Conservation (phyloP, 1,284 basidiomycete genomes). For the Leccinum griseonigrum region DNA sequence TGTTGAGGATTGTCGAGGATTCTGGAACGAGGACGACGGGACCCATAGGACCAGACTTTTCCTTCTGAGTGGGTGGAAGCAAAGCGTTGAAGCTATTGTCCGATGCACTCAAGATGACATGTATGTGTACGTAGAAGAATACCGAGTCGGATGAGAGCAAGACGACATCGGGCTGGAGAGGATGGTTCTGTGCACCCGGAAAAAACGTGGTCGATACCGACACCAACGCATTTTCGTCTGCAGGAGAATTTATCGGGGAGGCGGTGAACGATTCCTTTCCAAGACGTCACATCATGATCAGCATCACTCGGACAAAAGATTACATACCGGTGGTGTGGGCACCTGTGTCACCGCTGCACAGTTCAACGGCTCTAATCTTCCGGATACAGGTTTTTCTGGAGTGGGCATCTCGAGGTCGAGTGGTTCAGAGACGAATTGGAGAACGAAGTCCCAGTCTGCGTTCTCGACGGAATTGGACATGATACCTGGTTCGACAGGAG, state of each 20-base stretch:
- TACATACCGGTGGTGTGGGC: slow-evolving; percentile 64
- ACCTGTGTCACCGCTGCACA: slow-evolving; percentile 40
- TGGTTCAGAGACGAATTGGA: slow-evolving; percentile 62
- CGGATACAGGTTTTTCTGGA: slow-evolving; percentile 36
- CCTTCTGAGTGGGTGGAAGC: slow-evolving; percentile 37
- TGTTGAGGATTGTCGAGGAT: slow-evolving; percentile 52
- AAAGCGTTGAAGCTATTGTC: slow-evolving; percentile 52
- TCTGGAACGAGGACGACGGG: slow-evolving; percentile 49
- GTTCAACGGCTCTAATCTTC: slow-evolving; percentile 23
- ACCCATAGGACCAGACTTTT: slow-evolving; percentile 37
- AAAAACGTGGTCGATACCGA: slow-evolving; percentile 80
- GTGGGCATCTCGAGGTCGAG: slow-evolving; percentile 39
- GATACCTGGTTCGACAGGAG: not conserved
- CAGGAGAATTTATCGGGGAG: slow-evolving; percentile 43
- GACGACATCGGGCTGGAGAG: slow-evolving; percentile 56
- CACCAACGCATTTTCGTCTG: slow-evolving; percentile 46
- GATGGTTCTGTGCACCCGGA: slow-evolving; percentile 58
- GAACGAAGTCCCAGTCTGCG: slow-evolving; percentile 58
- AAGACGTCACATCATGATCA: slow-evolving; percentile 5
- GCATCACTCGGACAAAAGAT: slow-evolving; percentile 2
- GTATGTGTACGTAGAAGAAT: slow-evolving; percentile 67
- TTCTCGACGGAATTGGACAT: slow-evolving; percentile 39
- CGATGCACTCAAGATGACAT: slow-evolving; percentile 48
- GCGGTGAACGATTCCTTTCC: slow-evolving; percentile 49
- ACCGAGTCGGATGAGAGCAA: slow-evolving; percentile 70